A percentile compares a stretch with the other conserved stretches of the same genome.
phyloP scores from a whole-genome alignment of 148 eudicot species.

The Amaranthus cruentus region DNA sequence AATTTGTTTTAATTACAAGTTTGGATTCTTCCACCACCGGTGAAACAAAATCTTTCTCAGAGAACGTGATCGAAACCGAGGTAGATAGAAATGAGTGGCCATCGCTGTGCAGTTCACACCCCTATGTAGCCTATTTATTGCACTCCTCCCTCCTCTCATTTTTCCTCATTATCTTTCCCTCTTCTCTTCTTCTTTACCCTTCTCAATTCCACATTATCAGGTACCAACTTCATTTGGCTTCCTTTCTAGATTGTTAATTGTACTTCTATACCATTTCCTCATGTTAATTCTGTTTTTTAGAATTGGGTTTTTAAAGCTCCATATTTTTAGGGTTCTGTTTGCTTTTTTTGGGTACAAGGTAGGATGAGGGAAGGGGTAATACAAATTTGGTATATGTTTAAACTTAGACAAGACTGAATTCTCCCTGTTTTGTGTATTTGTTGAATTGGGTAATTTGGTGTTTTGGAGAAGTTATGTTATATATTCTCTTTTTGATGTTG shows the following conservation, averaged over 20 bases:
- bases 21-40: too few relatives aligned
- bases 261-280: background rate
- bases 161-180: too few relatives aligned
- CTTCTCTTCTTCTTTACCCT: background rate
- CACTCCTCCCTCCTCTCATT: too few relatives aligned
- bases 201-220: background rate
- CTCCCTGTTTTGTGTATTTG: too few relatives aligned
- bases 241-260: constrained; percentile 7
- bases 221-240: background rate
- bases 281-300: background rate
- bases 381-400: background rate
- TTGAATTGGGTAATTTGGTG: background rate
- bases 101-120: background rate
- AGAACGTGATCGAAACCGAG: background rate
- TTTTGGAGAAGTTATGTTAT: background rate
- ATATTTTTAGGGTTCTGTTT: background rate
- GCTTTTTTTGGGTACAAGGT: background rate
- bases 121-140: constrained; percentile 16
- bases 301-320: too few relatives aligned
- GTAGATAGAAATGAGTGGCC: constrained; percentile 18
- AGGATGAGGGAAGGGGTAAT: background rate
- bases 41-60: too few relatives aligned
- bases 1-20: too few relatives aligned
- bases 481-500: background rate
- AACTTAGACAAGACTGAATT: too few relatives aligned